Base-by-base conservation (phyloP, 441 rosid species). In the Macaranga tanarius region DNA sequence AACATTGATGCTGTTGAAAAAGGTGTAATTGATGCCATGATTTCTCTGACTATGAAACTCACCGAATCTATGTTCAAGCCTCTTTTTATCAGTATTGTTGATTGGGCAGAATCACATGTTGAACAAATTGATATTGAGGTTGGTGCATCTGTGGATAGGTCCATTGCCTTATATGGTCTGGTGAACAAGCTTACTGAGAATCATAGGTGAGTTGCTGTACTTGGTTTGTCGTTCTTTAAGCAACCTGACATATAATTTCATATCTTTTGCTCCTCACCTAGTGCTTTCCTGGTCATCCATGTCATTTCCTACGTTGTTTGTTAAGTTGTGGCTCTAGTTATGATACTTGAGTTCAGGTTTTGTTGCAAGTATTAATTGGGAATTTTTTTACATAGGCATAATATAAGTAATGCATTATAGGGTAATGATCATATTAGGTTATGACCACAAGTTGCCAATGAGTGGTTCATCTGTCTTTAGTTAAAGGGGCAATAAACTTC, bases 21-120 rank as follows among this genome's bases (percentile, higher is more conserved):
- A 80, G 90, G 88, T 73, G 87, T 96, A 19, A 80, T 88, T 64
- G 83, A 71, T 67, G 84, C 96, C 57, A 79, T 88, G 70, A 70
- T 89, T 74, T 71, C 89, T 44, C 85, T 96, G 79, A 92, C 97
- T 52, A 96, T 90, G 95, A 96, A 92, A 79, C 96, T 96, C 65
- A 96, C 97, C 0, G 99, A 96, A 84, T 84, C 86, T 9, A 92
- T 90, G 96, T 96, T 96, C 84, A 93, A 80, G 78, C 99, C 99
- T 15, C 97, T 96, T 73, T 93, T 96, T 72, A 79, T 94, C 54
- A 87, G 76, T 78, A 86, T 88, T 72, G 82, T 96, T 72, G 97
- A 87, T 76, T 96, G 99, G 99, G 92, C 88, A 38, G 97, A 92
- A 81, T 82, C 90, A 2, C 84, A 82, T 68, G 74, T 79, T 67